Evolutionary conservation across 2,329 filamentous ascomycete genomes (phyloP).

Genomic region (Iodosphaeria phyllophila): DNA sequence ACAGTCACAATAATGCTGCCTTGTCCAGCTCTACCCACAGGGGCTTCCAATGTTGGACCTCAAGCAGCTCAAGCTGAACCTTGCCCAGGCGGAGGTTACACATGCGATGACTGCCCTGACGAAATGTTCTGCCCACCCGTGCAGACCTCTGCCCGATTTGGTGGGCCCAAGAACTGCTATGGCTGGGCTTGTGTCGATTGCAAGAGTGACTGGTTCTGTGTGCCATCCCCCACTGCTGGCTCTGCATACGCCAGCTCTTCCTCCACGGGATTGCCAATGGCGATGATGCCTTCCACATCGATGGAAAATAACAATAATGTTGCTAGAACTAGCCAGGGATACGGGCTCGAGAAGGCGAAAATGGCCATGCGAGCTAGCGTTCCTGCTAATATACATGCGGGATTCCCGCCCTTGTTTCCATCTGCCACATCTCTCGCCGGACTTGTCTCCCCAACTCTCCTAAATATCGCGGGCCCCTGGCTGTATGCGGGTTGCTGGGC

Average conservation of each 20-base stretch:
- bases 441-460: conserved; percentile 5
- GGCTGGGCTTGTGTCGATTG: conserved; percentile 19
- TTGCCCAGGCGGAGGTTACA: conserved; percentile 17
- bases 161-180: conserved; percentile 15
- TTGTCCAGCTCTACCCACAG: conserved; percentile 5
- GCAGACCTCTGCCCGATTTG: conserved; percentile 14
- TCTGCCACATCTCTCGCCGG: not conserved
- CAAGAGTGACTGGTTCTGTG: conserved; percentile 18
- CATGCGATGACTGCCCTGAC: conserved; percentile 16
- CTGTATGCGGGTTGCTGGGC: conserved; percentile 14
- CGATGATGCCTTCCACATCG: too few species aligned
- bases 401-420: not conserved
- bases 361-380: not conserved
- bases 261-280: too few species aligned
- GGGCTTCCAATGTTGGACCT: conserved; percentile 3
- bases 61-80: conserved; percentile 9
- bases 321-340: too few species aligned
- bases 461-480: conserved; percentile 9
- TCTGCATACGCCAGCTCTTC: too few species aligned
- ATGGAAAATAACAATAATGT: too few species aligned
- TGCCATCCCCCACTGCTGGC: conserved; percentile 11
- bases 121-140: conserved; percentile 18
- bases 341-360: not conserved
- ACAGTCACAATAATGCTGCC: conserved; percentile 1
- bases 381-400: not conserved